These are phyloP conservation scores for Tolypocladium tropicale DNA, from an alignment of 2,329 filamentous ascomycete genomes.

Conservation along the genomic window DNA sequence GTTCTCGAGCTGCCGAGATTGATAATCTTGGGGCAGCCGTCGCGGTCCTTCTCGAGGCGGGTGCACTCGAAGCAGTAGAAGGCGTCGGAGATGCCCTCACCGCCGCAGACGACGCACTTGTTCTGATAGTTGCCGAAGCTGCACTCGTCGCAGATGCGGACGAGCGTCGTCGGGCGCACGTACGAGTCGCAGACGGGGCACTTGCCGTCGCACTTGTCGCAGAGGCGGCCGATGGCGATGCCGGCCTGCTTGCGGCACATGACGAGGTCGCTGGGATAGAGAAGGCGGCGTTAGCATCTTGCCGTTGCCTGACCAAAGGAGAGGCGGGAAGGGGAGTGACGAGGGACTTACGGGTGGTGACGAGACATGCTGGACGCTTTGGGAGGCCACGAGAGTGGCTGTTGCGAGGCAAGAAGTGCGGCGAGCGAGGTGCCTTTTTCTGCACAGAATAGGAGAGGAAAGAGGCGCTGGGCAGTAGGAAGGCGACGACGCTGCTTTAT, in stretches of 20 bases:
- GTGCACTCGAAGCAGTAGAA: slow-evolving; percentile 99
- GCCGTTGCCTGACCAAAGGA: background rate
- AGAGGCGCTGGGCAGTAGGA: background rate
- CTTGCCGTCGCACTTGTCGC: slow-evolving; percentile 99
- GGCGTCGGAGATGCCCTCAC: slow-evolving; percentile 94
- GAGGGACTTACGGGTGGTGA: slow-evolving; percentile 69
- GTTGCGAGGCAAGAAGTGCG: background rate
- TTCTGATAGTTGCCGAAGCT: slow-evolving; percentile 99
- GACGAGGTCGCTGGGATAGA: slow-evolving; percentile 70
- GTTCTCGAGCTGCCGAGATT: slow-evolving; percentile 93
- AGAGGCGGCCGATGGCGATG: slow-evolving; percentile 95
- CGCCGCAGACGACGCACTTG: slow-evolving; percentile 97
- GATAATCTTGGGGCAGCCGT: slow-evolving; percentile 98
- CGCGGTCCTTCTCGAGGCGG: slow-evolving; percentile 87
- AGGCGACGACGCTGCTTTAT: background rate
- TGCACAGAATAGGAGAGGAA: background rate
- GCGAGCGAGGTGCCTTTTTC: background rate
- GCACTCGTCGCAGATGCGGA: slow-evolving; percentile 98
- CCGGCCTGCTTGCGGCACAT: slow-evolving; percentile 99
- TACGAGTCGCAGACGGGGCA: slow-evolving; percentile 98
- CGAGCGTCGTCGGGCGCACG: slow-evolving; percentile 92
- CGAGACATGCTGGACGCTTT: slow-evolving; percentile 60
- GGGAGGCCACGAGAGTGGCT: background rate
- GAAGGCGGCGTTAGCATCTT: slow-evolving; percentile 13
- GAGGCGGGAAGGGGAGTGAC: slow-evolving; percentile 7